A percentile compares a stretch with the other conserved stretches of the same genome.
Conservation (phyloP, 1,284 basidiomycete species). For the Puccinia polysora region DNA sequence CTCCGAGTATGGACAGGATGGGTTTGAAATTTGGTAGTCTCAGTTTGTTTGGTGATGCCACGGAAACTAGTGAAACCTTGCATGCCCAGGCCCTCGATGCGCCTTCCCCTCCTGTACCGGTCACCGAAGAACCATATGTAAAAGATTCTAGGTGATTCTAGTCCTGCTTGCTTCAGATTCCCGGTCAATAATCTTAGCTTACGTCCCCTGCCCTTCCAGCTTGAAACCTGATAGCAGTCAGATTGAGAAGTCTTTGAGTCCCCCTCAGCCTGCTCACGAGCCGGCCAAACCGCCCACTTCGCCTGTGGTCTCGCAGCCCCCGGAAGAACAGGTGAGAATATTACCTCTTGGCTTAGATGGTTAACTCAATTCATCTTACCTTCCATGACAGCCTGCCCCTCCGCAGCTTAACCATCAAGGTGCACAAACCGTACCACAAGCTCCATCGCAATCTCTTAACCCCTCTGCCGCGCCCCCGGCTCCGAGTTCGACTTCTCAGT, state of each 20-base stretch:
- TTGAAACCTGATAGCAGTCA: slow-evolving; percentile 24
- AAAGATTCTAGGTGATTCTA: slow-evolving; percentile 24
- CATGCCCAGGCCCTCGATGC: slow-evolving; percentile 25
- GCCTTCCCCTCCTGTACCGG: slow-evolving; percentile 33
- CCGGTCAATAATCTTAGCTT: background rate
- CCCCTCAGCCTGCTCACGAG: slow-evolving; percentile 24
- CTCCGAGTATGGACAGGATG: slow-evolving; percentile 40
- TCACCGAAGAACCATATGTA: slow-evolving; percentile 9
- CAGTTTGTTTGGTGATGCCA: slow-evolving; percentile 30
- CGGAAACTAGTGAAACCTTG: slow-evolving; percentile 7
- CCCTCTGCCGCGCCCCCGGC: slow-evolving; percentile 2
- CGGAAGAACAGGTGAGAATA: slow-evolving; percentile 31
- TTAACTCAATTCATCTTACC: background rate
- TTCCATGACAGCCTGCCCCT: background rate
- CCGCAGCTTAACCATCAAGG: slow-evolving; percentile 15
- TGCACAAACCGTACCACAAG: slow-evolving; percentile 23
- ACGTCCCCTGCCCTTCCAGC: background rate
- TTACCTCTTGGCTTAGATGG: background rate
- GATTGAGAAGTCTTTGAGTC: slow-evolving; percentile 19
- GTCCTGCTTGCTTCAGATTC: background rate
- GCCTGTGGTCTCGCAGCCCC: slow-evolving; percentile 12
- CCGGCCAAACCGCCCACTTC: slow-evolving; percentile 18
- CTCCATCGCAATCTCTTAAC: slow-evolving; percentile 28
- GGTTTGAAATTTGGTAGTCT: slow-evolving; percentile 41
- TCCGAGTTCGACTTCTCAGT: slow-evolving; percentile 8